Base-by-base conservation (phyloP, 2,329 filamentous ascomycete species). In the Epichloe hybrida region DNA sequence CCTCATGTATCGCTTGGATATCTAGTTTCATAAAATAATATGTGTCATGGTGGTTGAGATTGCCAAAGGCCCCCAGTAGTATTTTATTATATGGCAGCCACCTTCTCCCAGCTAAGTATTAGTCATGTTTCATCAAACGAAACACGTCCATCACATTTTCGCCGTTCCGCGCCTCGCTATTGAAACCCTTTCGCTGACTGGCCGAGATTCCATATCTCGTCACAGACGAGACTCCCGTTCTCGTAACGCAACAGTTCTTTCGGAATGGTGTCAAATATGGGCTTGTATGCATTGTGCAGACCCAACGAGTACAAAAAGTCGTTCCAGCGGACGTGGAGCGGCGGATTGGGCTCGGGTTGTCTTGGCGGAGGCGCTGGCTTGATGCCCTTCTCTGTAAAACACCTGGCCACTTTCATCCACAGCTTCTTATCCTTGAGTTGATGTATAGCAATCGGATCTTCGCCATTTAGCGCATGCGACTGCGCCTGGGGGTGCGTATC, bases 331-430 rank as follows among this genome's bases (percentile, higher is more conserved):
- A 59, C 49, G 9, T 39, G 52, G 15, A 57, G 52, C 3, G 55
- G 47, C 15, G 53, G 55, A 31, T 40, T 44, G 15, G 38, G 45
- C 13, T 56, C 48, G 1, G 52, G 17, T 38, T 38, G 39, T 8
- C 36, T 8, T 6, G 52, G 50, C 9, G 47, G 21, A 3, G 59
- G 57, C 43, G 49, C 53, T 7, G 46, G 39, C 42, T 60, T 59
- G 47, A 64, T 51, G 40, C 62, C 62, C 4, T 53, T 36, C 48
- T 59, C 57, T 38, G 63, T 56, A 46, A 65, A 65, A 52, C 58
- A 61, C 38, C 56, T 50, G 27, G 62, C 61, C 17, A 64, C 62
- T 48, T 61, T 62, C 48, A 60, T 52, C 53, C 57, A 65, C 1
- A 54, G 23, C 21, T 46, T 40, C 49, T 58, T 55, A 15, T 58